These are phyloP conservation scores for Candida sanyaensis DNA, from an alignment of 1,139 yeast species.

Conservation along the genomic window DNA sequence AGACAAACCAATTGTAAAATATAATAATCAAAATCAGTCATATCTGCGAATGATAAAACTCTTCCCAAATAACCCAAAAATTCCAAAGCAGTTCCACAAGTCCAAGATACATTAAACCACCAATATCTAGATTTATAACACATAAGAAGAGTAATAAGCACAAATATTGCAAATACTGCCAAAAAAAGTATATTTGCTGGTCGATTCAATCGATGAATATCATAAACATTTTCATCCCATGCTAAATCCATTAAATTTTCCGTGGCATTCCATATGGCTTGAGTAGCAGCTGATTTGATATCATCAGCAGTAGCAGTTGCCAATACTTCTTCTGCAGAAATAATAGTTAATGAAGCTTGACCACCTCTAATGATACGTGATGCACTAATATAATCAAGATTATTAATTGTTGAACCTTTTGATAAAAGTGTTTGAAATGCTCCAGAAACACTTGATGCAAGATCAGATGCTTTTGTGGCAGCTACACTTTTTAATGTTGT, in stretches of 20 bases:
- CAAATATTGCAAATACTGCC: constrained; percentile 25
- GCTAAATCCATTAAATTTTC: constrained; percentile 32
- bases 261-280: constrained; percentile 31
- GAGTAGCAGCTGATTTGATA: constrained; percentile 31
- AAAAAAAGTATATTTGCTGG: constrained; percentile 30
- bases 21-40: constrained; percentile 45
- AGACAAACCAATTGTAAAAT: constrained; percentile 67
- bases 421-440: constrained; percentile 18
- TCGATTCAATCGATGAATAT: constrained; percentile 26
- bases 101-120: constrained; percentile 33
- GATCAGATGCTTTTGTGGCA: constrained; percentile 20
- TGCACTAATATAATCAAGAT: constrained; percentile 16
- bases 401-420: constrained; percentile 14
- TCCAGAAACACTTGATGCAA: constrained; percentile 16
- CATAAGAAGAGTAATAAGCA: constrained; percentile 22
- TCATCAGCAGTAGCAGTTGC: constrained; percentile 40
- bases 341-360: constrained; percentile 36
- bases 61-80: constrained; percentile 75
- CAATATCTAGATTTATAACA: constrained; percentile 25
- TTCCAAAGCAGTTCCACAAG: constrained; percentile 30
- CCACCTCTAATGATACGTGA: constrained; percentile 37
- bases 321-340: constrained; percentile 33
- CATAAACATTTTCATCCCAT: constrained; percentile 33
- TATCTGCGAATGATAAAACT: constrained; percentile 41
- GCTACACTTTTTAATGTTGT: constrained; percentile 14